phyloP scores from a whole-genome alignment of 257 asterid genomes.

The Apocynum venetum region DNA sequence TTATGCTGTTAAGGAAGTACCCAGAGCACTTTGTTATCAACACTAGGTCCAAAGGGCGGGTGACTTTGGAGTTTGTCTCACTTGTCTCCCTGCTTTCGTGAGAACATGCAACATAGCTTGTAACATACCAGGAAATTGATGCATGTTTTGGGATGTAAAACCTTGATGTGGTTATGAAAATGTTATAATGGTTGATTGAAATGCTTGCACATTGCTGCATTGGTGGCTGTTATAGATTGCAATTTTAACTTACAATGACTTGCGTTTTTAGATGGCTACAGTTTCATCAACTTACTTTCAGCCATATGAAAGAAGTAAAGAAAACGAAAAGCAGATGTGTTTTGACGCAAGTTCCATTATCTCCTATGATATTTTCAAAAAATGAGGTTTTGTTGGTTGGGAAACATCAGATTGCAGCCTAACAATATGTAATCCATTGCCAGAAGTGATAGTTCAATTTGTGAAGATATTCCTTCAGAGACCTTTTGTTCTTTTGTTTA shows the following conservation, averaged over 20 bases:
- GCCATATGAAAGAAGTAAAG: too few species aligned
- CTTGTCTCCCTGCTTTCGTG: conserved; percentile 79
- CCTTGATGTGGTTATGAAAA: not conserved
- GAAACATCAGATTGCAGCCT: not conserved
- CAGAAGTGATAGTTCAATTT: not conserved
- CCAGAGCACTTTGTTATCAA: conserved; percentile 95
- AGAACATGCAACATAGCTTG: conserved; percentile 15
- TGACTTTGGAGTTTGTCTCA: conserved; percentile 71
- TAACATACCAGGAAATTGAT: conserved; percentile 7
- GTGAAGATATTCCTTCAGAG: not conserved
- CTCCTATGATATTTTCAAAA: not conserved
- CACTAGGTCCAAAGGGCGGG: conserved; percentile 79
- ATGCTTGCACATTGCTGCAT: conserved; percentile 1
- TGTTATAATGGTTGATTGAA: not conserved
- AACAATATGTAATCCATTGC: too few species aligned
- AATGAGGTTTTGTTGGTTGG: not conserved
- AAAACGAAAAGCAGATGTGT: too few species aligned
- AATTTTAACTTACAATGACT: not conserved
- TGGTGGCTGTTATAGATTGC: not conserved
- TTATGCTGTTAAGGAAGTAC: conserved; percentile 70
- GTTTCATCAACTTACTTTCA: not conserved
- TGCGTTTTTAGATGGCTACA: not conserved
- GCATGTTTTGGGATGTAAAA: not conserved
- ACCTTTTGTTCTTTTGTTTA: not conserved
- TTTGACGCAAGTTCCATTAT: not conserved